Percentiles rank a stretch among this genome's conserved stretches.
Evolutionary conservation across 345 rosid species (phyloP).

Genomic region (Eucalyptus victrix): DNA sequence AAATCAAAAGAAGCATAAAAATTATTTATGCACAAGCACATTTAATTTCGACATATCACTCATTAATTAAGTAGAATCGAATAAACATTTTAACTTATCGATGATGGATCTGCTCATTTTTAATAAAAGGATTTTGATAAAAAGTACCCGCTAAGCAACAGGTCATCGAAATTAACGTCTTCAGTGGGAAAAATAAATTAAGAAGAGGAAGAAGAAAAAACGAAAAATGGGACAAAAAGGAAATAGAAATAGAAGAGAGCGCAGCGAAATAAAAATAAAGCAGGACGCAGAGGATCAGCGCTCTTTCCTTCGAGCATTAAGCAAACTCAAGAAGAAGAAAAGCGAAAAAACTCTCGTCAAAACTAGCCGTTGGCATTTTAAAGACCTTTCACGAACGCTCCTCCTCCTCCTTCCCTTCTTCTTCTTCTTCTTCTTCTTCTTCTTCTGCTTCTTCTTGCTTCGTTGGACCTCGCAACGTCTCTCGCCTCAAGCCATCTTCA

Average conservation of each 20-base stretch:
- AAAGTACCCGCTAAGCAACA: background rate
- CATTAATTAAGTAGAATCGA: background rate
- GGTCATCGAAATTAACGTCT: background rate
- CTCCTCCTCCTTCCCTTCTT: background rate
- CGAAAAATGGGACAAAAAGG: background rate
- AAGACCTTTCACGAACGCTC: background rate
- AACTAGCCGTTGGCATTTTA: slow-evolving; percentile 61
- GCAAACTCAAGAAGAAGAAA: background rate
- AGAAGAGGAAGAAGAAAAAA: background rate
- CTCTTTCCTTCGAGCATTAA: background rate
- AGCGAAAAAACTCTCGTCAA: background rate
- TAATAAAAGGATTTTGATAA: background rate
- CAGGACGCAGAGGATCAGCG: background rate
- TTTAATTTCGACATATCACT: background rate
- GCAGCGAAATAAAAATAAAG: background rate
- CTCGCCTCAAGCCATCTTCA: background rate
- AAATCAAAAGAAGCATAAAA: background rate
- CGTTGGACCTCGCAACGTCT: background rate
- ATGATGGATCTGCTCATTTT: background rate
- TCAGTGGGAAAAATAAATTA: background rate
- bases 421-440: background rate
- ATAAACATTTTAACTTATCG: background rate
- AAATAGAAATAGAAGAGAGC: background rate
- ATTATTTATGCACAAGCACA: background rate
- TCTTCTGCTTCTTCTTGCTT: background rate